Evolutionary conservation across 1,284 basidiomycete species (phyloP).

Genomic region (Trichosporon inkin): DNA sequence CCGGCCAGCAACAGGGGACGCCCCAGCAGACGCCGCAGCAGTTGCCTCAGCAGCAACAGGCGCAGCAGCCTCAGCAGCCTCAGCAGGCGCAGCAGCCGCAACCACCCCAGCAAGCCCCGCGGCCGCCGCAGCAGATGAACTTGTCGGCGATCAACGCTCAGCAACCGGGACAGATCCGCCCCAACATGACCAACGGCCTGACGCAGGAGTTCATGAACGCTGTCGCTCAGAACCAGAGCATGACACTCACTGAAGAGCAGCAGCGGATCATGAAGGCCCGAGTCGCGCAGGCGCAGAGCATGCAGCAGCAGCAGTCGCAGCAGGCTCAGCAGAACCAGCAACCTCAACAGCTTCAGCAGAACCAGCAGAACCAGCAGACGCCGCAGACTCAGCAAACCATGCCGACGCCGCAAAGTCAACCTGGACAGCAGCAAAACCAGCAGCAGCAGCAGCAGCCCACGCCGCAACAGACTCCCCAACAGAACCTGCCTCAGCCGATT

Average conservation of each 20-base stretch:
- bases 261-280: constrained; percentile 10
- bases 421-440: constrained; percentile 4
- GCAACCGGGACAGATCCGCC: constrained; percentile 10
- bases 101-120: too few species aligned
- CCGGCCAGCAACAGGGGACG: constrained; percentile 8
- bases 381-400: constrained; percentile 3
- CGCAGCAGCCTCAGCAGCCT: background rate
- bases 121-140: constrained; percentile 12
- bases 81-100: constrained; percentile 13
- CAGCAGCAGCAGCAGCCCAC: constrained; percentile 10
- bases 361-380: constrained; percentile 10
- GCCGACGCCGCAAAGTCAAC: background rate
- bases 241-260: constrained; percentile 21
- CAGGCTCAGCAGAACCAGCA: constrained; percentile 10
- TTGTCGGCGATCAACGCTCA: constrained; percentile 9
- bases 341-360: constrained; percentile 6
- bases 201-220: constrained; percentile 19
- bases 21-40: constrained; percentile 14
- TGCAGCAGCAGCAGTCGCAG: constrained; percentile 14
- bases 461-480: constrained; percentile 8
- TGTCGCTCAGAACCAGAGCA: constrained; percentile 16
- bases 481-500: constrained; percentile 11
- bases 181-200: constrained; percentile 8
- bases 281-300: constrained; percentile 16
- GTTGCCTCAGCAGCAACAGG: constrained; percentile 12